Conservation (phyloP, 495 filamentous ascomycete genomes). For the Trichodelitschia bisporula region DNA sequence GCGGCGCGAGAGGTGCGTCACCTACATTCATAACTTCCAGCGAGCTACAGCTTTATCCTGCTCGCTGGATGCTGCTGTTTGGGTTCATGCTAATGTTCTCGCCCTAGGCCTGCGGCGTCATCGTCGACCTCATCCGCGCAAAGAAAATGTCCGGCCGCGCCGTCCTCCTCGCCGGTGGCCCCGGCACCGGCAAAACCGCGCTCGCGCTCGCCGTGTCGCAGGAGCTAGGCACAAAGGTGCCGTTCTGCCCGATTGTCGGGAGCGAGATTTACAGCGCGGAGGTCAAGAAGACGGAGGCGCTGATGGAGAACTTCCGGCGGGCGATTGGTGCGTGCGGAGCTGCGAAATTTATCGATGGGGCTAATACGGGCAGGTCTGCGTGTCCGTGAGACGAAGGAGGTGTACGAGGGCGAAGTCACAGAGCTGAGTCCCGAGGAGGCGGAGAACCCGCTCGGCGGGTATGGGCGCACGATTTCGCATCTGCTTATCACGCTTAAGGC, state of each 20-base stretch:
- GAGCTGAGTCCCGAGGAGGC: conserved; percentile 88
- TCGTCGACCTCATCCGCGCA: conserved; percentile 79
- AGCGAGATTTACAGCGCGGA: conserved; percentile 94
- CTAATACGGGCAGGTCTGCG: conserved; percentile 28
- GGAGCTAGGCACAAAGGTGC: conserved; percentile 89
- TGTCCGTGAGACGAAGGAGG: conserved; percentile 93
- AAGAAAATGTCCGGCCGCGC: conserved; percentile 95
- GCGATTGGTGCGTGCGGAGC: conserved; percentile 46
- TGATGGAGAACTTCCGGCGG: conserved; percentile 96
- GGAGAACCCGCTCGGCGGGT: conserved; percentile 92
- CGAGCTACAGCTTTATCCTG: neutral
- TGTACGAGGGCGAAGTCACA: conserved; percentile 92
- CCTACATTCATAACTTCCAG: too few species aligned
- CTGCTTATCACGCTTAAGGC: conserved; percentile 76
- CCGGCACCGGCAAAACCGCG: conserved; percentile 92
- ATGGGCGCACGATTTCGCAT: conserved; percentile 83
- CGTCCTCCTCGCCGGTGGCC: conserved; percentile 74
- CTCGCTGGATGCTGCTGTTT: neutral
- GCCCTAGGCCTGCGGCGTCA: conserved; percentile 58
- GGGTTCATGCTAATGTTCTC: neutral
- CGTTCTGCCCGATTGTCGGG: conserved; percentile 89
- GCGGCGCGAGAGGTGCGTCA: conserved; percentile 54
- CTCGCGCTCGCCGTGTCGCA: conserved; percentile 84
- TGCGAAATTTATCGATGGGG: neutral
- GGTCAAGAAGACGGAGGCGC: conserved; percentile 94